A percentile compares a stretch with the other conserved stretches of the same genome.
Evolutionary conservation across 2,329 filamentous ascomycete species (phyloP).

Genomic region (Diaporthe aspalathi): DNA sequence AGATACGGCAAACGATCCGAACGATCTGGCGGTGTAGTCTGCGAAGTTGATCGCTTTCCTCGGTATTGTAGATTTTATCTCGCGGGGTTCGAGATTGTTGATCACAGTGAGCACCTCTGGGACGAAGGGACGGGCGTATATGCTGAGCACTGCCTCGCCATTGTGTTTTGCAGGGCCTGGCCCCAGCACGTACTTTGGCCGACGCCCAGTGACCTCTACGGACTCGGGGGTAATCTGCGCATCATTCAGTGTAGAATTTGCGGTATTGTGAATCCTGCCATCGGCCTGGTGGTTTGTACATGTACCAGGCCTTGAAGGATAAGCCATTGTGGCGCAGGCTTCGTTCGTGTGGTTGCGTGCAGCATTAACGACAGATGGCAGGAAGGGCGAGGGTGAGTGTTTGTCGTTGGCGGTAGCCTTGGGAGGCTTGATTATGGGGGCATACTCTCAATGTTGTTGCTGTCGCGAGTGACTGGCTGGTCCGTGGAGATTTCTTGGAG

Average conservation of each 20-base stretch:
- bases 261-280: background rate
- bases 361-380: background rate
- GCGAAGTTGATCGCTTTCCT: conserved; percentile 34
- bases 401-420: background rate
- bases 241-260: background rate
- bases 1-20: conserved; percentile 31
- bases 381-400: background rate
- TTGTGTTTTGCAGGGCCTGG: background rate
- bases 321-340: background rate
- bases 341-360: background rate
- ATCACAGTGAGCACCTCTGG: conserved; percentile 39
- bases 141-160: conserved; percentile 37
- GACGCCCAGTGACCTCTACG: background rate
- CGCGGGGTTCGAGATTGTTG: conserved; percentile 36
- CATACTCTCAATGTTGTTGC: background rate
- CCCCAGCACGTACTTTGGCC: background rate
- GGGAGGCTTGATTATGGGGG: background rate
- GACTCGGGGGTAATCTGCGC: background rate
- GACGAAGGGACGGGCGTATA: conserved; percentile 42
- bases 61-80: conserved; percentile 25
- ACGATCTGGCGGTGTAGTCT: conserved; percentile 22
- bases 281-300: background rate
- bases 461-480: background rate
- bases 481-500: background rate
- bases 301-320: background rate